Base-by-base conservation (phyloP, 495 filamentous ascomycete genomes). In the Terfezia claveryi region DNA sequence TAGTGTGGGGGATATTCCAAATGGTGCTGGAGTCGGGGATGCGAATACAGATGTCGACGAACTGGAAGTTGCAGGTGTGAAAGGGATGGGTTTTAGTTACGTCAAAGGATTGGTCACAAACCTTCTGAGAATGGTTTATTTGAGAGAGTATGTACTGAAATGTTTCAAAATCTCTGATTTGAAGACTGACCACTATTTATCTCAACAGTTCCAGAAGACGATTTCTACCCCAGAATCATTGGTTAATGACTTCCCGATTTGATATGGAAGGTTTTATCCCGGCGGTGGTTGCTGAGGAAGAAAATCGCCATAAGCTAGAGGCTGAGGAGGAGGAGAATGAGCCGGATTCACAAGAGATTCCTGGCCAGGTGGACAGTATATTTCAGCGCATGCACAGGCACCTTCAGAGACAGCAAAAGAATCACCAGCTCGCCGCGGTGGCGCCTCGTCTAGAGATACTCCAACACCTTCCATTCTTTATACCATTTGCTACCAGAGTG, bases 381-480 rank as follows among this genome's bases (percentile, higher is more conserved):
- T 55, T 59, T 11, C 56, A 55, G 12, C 59, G 57, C 50, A 46
- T 20, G 14, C 41, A 46, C 17, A 70, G 74, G 57, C 68, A 70
- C 8, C 41, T 2, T 46, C 41, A 46, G 12, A 20, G 41, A 20
- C 76, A 76, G 55, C 75, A 76, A 46, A 72, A 80, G 8, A 74
- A 79, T 51, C 78, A 81, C 56, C 73, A 83, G 49, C 69, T 91
- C 12, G 82, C 86, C 23, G 72, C 79, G 23, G 79, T 92, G 37
- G 83, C 82, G 1, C 88, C 92, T 1, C 77, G 86, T 57, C 72
- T 94, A 9, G 87, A 96, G 68, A 85, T 99, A 12, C 69, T 99
- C 36, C 80, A 86, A 50, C 88, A 96, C 62, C 89, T 99, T 82
- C 92, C 91, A 0, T 99, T 96, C 62, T 83, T 89, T 60, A 92